Evolutionary conservation across 352 stramenopile species (phyloP).

Genomic region (Elongisporangium prolatum): DNA sequence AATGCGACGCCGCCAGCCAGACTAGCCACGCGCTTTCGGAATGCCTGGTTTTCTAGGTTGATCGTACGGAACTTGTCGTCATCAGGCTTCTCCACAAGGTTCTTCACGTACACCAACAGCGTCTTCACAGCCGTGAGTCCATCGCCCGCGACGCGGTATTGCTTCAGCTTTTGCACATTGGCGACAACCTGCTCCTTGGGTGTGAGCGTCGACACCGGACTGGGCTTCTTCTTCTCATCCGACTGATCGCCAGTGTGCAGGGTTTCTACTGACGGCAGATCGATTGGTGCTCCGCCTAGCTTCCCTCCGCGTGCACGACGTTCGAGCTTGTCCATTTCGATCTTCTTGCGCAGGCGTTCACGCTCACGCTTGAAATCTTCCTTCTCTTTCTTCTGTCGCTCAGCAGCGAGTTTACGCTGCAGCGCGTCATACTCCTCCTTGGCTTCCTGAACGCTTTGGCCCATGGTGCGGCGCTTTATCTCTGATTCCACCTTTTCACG

Average conservation of each 20-base stretch:
- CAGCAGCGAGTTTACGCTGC: conserved; percentile 68
- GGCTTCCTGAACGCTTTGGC: conserved; percentile 69
- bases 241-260: conserved; percentile 5
- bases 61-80: conserved; percentile 90
- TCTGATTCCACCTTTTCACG: conserved; percentile 65
- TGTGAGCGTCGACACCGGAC: conserved; percentile 22
- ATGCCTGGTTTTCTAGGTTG: conserved; percentile 88
- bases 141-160: conserved; percentile 82
- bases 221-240: conserved; percentile 35
- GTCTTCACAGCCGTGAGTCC: conserved; percentile 80
- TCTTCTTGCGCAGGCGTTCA: conserved; percentile 82
- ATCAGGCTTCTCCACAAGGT: conserved; percentile 82
- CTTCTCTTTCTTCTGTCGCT: conserved; percentile 88
- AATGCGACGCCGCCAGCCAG: conserved; percentile 82
- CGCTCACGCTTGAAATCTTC: conserved; percentile 86
- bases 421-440: conserved; percentile 82
- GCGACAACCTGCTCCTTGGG: conserved; percentile 69
- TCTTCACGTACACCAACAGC: conserved; percentile 85
- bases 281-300: conserved; percentile 61
- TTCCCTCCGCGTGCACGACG: conserved; percentile 78
- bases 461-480: conserved; percentile 64
- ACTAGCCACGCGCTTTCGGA: conserved; percentile 85
- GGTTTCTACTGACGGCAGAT: conserved; percentile 36
- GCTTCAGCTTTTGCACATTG: conserved; percentile 77
- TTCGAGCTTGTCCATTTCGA: conserved; percentile 91